Evolutionary conservation across 2,329 filamentous ascomycete species (phyloP), one percentile per base, ranked within the genome.

Genomic region (Cytospora paraplurivora): DNA sequence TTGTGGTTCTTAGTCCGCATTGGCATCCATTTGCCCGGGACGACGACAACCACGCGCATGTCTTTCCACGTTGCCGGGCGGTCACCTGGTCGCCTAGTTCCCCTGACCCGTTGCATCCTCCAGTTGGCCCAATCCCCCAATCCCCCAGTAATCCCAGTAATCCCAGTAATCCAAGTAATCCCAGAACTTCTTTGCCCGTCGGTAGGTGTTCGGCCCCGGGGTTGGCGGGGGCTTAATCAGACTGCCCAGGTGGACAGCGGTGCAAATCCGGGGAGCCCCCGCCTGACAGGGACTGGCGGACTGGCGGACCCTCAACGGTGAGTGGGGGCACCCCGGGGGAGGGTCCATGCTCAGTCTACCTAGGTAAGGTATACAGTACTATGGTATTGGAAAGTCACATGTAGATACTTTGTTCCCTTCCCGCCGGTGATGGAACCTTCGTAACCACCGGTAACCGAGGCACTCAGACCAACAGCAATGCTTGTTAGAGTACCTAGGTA

Each of bases 11-110:
- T 7, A 17, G 11, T 21, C 21, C 7, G n/a, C 21, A 47, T 47
- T 47, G 44, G n/a, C 44, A n/a, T 47, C 44, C 44, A 10, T 47
- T n/a, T 47, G 44, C 44, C 44, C 44, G 44, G 44, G n/a, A 21
- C 44, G 21, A 37, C 17, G 44, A 47, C 44, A 21, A 12, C 27
- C 27, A 27, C 27, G 27, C 21, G 44, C 44, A 44, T 44, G n/a
- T 47, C 44, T 47, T 27, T 47, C 44, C 44, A 47, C 44, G 44
- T 47, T 47, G 44, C 44, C 44, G 44, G 44, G 21, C 5, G 44
- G 21, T 47, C 44, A 47, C 44, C 19, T 47, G 44, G 41, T 6
- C 5, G 37, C 11, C 15, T 47, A 19, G n/a, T 47, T 47, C 41
- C 41, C 19, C 41, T 47, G 41, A 47, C n/a, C 41, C 41, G 41